phyloP scores from a whole-genome alignment of 805 yeast genomes.

The Kodamaea neixiangensis region DNA sequence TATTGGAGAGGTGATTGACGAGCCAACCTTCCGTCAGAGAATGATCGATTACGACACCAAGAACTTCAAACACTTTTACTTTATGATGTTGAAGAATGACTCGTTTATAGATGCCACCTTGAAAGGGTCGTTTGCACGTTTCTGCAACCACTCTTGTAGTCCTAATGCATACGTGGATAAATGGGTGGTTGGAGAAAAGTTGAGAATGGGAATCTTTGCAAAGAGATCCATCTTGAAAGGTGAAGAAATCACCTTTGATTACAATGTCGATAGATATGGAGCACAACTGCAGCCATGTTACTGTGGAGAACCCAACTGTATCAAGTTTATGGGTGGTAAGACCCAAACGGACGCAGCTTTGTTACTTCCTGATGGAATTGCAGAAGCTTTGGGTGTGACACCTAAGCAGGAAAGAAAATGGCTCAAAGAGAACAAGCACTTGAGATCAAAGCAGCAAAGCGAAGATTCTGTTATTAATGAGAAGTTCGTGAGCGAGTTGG shows the following conservation, averaged over 20 bases:
- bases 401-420: constrained; percentile 69
- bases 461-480: constrained; percentile 62
- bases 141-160: constrained; percentile 91
- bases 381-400: constrained; percentile 83
- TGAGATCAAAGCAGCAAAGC: constrained; percentile 48
- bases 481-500: constrained; percentile 62
- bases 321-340: constrained; percentile 94
- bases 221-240: constrained; percentile 69
- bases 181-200: constrained; percentile 92
- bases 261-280: constrained; percentile 95
- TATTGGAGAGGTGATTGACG: constrained; percentile 91
- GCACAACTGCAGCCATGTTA: constrained; percentile 92
- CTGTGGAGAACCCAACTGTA: constrained; percentile 91
- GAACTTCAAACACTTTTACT: constrained; percentile 80
- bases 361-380: constrained; percentile 75
- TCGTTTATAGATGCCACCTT: constrained; percentile 94
- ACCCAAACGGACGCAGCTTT: constrained; percentile 93
- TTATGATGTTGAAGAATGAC: constrained; percentile 92
- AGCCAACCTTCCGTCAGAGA: constrained; percentile 68
- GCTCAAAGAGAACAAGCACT: constrained; percentile 59
- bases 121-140: constrained; percentile 86
- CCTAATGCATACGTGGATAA: constrained; percentile 96
- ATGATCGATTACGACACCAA: constrained; percentile 72
- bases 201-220: constrained; percentile 94
- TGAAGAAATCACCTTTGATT: constrained; percentile 90